Base-by-base conservation (phyloP, 768 basidiomycete genomes). In the Amanita pseudoporphyria region DNA sequence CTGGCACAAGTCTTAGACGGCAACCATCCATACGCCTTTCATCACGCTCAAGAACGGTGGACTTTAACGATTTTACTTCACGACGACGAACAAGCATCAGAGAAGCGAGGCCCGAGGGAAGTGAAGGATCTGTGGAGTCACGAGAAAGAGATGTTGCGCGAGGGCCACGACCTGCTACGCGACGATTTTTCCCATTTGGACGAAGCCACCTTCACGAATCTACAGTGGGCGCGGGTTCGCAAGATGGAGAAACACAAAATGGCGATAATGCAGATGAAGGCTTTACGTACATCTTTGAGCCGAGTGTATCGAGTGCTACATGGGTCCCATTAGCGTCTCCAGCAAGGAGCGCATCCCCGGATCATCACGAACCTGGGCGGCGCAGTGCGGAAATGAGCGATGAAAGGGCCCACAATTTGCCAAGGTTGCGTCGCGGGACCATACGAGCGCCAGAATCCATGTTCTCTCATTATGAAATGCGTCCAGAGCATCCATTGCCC, bases 21-120 rank as follows among this genome's bases (percentile, higher is more conserved):
- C 80, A 82, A 53, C 64, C 77, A 0, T 78, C 81, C 18, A 68
- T 84, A 41, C 82, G 83, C 22, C 82, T 82, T 19, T 70, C 78
- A 1, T 57, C 67, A 28, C 69, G 74, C 4, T 72, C 73, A 24
- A 68, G 84, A 30, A 70, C 77, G 12, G 70, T 77, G 12, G 84
- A 87, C 54, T 87, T 88, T 61, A 80, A 73, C 58, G 85, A 87
- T 22, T 87, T 83, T 54, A 82, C 84, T 0, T 62, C 76, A 19
- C 79, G 78, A 10, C 78, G 85, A 26, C 76, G 86, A 45, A 76
- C 76, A 14, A 66, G 68, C 4, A 76, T 62, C 21, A 64, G 76
- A 40, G 71, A 73, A 12, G 47, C 60, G 10, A 62, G 64, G 35
- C 53, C 60, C 30, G 69, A 67, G 37, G 52, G 57, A 14, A 49